Evolutionary conservation across 2,329 filamentous ascomycete genomes (phyloP).

Genomic region (Diaporthe citri): DNA sequence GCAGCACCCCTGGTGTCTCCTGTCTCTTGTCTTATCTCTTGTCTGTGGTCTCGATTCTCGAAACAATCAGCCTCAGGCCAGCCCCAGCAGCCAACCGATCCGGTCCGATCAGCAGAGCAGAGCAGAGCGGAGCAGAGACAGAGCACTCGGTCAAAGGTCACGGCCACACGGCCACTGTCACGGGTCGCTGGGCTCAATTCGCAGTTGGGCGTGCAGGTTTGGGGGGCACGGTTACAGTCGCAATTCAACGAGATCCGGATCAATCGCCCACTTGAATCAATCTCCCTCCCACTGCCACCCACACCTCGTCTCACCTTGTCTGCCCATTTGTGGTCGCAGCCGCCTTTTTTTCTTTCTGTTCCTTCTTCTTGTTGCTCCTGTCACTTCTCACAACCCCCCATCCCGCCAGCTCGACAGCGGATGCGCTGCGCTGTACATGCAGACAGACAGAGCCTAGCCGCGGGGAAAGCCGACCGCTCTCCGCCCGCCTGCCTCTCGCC

Average conservation of each 20-base stretch:
- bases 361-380: not conserved
- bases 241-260: slow-evolving; percentile 7
- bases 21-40: not conserved
- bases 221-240: slow-evolving; percentile 11
- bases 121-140: not conserved
- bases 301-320: slow-evolving; percentile 22
- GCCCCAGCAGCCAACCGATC: slow-evolving; percentile 25
- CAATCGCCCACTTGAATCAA: slow-evolving; percentile 15
- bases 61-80: slow-evolving; percentile 22
- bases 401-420: not conserved
- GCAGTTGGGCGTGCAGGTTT: not conserved
- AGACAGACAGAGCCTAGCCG: slow-evolving; percentile 1
- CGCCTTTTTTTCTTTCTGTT: not conserved
- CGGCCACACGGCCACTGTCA: not conserved
- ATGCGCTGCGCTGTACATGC: slow-evolving; percentile 28
- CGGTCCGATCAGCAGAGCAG: slow-evolving; percentile 22
- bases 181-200: not conserved
- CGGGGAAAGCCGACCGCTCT: slow-evolving; percentile 27
- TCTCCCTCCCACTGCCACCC: slow-evolving; percentile 23
- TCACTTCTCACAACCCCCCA: slow-evolving; percentile 20
- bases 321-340: slow-evolving; percentile 6
- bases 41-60: slow-evolving; percentile 14
- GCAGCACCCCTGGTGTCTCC: not conserved
- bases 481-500: not conserved
- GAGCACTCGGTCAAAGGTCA: not conserved